Conservation (phyloP, 2,329 filamentous ascomycete genomes). For the Monosporascus sp. region DNA sequence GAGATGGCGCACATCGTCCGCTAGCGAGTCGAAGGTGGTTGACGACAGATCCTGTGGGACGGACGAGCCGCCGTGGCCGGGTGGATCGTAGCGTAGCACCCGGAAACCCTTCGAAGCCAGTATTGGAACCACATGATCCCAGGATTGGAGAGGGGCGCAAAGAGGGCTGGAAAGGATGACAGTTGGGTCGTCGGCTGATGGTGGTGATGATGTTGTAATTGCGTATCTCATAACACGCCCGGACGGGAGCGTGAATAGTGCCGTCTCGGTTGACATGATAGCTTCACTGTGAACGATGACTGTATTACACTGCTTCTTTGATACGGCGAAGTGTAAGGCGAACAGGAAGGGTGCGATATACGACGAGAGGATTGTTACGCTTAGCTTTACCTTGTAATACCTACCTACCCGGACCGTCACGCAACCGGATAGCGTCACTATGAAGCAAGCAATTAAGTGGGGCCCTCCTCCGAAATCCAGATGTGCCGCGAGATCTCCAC, state of each 20-base stretch:
- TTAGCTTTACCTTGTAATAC: too few relatives aligned
- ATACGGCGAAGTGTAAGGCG: not conserved
- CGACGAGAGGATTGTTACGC: too few relatives aligned
- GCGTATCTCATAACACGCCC: slow-evolving; percentile 5
- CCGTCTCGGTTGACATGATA: not conserved
- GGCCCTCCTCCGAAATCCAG: too few relatives aligned
- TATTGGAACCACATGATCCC: slow-evolving; percentile 33
- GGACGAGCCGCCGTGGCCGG: slow-evolving; percentile 36
- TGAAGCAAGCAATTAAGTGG: too few relatives aligned
- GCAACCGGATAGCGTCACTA: too few relatives aligned
- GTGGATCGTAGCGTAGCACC: slow-evolving; percentile 38
- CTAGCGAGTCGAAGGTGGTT: slow-evolving; percentile 34
- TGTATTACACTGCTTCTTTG: not conserved
- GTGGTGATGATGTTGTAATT: slow-evolving; percentile 20
- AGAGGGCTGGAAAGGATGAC: slow-evolving; percentile 37
- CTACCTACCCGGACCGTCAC: too few relatives aligned
- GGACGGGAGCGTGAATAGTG: not conserved
- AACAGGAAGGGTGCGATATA: too few relatives aligned
- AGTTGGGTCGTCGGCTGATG: not conserved
- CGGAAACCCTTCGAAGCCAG: slow-evolving; percentile 31
- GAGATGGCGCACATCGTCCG: slow-evolving; percentile 32
- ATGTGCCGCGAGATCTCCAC: too few relatives aligned
- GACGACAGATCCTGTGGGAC: slow-evolving; percentile 26
- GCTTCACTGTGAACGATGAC: not conserved
- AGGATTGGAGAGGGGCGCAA: slow-evolving; percentile 28